phyloP scores from a whole-genome alignment of 2,329 filamentous ascomycete genomes.

The Hortaea werneckii region DNA sequence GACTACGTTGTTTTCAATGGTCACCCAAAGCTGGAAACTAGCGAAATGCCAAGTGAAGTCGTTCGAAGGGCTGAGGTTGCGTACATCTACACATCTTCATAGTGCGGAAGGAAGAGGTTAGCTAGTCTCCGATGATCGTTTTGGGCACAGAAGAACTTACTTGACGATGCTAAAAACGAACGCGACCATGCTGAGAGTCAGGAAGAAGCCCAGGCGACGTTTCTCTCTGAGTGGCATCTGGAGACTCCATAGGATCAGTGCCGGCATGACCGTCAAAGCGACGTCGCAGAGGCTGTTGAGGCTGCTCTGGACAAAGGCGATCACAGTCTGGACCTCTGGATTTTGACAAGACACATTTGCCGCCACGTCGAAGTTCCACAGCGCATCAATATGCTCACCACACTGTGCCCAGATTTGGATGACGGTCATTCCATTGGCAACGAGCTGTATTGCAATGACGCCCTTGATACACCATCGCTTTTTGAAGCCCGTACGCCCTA shows the following conservation, averaged over 20 bases:
- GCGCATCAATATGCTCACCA: slow-evolving; percentile 5
- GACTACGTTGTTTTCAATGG: slow-evolving; percentile 9
- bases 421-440: slow-evolving; percentile 2
- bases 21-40: slow-evolving; percentile 6
- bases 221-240: slow-evolving; percentile 3
- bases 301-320: slow-evolving; percentile 5
- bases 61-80: slow-evolving; percentile 2
- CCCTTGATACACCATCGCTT: slow-evolving; percentile 1
- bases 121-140: too few relatives aligned
- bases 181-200: too few relatives aligned
- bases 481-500: background rate
- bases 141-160: background rate
- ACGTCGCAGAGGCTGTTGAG: slow-evolving; percentile 4
- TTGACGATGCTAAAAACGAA: too few relatives aligned
- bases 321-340: slow-evolving; percentile 1
- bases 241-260: slow-evolving; percentile 5
- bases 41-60: slow-evolving; percentile 7
- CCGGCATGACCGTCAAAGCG: slow-evolving; percentile 5
- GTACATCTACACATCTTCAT: slow-evolving; percentile 6
- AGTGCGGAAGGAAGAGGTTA: slow-evolving; percentile 8
- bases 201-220: slow-evolving; percentile 1
- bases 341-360: slow-evolving; percentile 2
- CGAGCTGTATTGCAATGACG: slow-evolving; percentile 4
- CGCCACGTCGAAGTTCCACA: slow-evolving; percentile 5
- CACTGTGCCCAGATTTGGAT: slow-evolving; percentile 5